Evolutionary conservation across 768 basidiomycete species (phyloP), one percentile per base, ranked within the genome.

Genomic region (Lactifluus pinguis): DNA sequence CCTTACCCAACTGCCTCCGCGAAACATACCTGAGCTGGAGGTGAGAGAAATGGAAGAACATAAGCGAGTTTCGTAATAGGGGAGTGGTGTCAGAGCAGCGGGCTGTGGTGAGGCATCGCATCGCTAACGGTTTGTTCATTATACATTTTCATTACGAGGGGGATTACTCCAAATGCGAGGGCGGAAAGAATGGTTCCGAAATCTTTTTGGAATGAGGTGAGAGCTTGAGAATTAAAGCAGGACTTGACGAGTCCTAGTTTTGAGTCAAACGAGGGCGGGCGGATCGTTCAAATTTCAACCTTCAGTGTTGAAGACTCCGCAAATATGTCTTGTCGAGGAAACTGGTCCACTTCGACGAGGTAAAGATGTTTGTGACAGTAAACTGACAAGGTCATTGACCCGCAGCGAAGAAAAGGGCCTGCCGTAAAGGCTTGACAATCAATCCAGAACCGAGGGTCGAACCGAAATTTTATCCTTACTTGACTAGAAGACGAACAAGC

Each of bases 291-390:
- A 9, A 42, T 15, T 32, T n/a, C 19, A 29, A 30, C 8, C 2
- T 17, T 39, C 51, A 36, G 42, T 15, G 38, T 44, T 38, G 47
- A 58, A 58, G 36, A 62, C 39, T 62, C 52, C 9, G 52, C 34
- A 38, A 62, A 62, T 21, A 51, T 53, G 32, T 21, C 9, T 17
- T 44, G 56, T 49, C 61, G 55, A 49, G 61, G 61, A 36, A 62
- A 62, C 11, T 47, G 56, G 11, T 62, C 61, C 56, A 62, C 57
- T 51, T 62, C 61, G 3, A 32, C 39, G 15, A 57, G 51, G 11
- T 58, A 62, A 4, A 51, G 55, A 7, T 62, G 61, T 52, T 58
- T n/a, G 9, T 44, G 42, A 11, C 45, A 38, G 21, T 29, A 6
- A 19, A 29, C 47, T 25, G 36, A 58, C 52, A 38, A 62, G 47